Conservation (phyloP, 805 yeast genomes). For the Saturnispora serradocipensis region DNA sequence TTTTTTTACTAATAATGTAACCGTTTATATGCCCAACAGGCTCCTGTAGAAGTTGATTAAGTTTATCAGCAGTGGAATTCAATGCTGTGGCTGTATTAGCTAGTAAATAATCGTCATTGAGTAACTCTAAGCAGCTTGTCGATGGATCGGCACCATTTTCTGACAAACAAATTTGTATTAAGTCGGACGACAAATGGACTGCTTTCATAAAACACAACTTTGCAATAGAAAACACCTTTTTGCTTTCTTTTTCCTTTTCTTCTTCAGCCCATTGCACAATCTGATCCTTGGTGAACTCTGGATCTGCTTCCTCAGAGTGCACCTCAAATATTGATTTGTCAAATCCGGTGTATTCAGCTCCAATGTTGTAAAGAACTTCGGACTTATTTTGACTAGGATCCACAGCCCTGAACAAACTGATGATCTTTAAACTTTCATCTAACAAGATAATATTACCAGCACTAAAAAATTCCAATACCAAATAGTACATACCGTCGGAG, state of each 20-base stretch:
- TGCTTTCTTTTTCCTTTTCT: slow-evolving; percentile 30
- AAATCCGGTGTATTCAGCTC: slow-evolving; percentile 58
- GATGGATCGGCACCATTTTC: slow-evolving; percentile 35
- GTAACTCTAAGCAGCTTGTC: slow-evolving; percentile 26
- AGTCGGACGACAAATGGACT: slow-evolving; percentile 70
- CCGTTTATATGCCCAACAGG: slow-evolving; percentile 39
- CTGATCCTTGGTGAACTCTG: slow-evolving; percentile 25
- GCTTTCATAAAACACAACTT: slow-evolving; percentile 59
- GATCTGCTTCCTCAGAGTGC: neutral
- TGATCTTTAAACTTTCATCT: slow-evolving; percentile 57
- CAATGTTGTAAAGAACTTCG: slow-evolving; percentile 63
- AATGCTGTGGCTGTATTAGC: slow-evolving; percentile 34
- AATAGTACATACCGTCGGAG: slow-evolving; percentile 67
- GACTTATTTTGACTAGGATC: slow-evolving; percentile 38
- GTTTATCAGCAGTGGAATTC: slow-evolving; percentile 36
- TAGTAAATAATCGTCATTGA: slow-evolving; percentile 23
- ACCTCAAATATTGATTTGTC: slow-evolving; percentile 38
- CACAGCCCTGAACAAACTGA: slow-evolving; percentile 72
- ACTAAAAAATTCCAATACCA: slow-evolving; percentile 87
- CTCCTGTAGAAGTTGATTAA: slow-evolving; percentile 29
- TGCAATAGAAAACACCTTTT: slow-evolving; percentile 51
- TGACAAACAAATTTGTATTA: slow-evolving; percentile 52
- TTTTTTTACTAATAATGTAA: slow-evolving; percentile 52
- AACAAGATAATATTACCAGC: slow-evolving; percentile 85
- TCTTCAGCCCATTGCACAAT: slow-evolving; percentile 33